Base-by-base conservation (phyloP, 768 basidiomycete genomes). In the Fomitopsis pulvina region DNA sequence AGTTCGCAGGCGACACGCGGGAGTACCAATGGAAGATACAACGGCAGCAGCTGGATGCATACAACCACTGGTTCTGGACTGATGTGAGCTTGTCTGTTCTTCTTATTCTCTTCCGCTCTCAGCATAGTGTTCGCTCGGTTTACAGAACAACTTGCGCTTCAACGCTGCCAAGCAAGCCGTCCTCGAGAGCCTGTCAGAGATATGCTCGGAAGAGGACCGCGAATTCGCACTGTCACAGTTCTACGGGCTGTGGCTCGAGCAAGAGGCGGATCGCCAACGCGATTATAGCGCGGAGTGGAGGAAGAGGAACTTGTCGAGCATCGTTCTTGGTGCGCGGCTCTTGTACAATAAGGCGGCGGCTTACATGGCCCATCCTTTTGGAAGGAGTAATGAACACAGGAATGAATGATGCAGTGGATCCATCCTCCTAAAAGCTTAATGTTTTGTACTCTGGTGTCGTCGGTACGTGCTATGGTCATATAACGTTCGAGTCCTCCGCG, bases 111-210 rank as follows among this genome's bases (percentile, higher is more conserved):
- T 21, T 20, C 14, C 14, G 41, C 24, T n/a, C 9, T 41, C 50
- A 21, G 8, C 37, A 30, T 10, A 16, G 25, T 9, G 12, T 22
- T 10, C 39, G 14, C 37, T 32, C 8, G 5, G 16, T 11, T 9
- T 21, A n/a, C 58, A 92, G 90, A 87, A 79, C 62, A 92, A 92
- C 62, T 71, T 75, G 9, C 82, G 89, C n/a, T 92, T 90, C 61
- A 80, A 87, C 60, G 71, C 75, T 8, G 87, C 80, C 28, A 87
- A 84, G 66, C 66, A 74, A 21, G 73, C 78, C 9, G 69, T 80
- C 20, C 70, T 89, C 11, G 60, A 71, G 8, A 73, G 79, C 47
- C 72, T 87, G 24, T 82, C 83, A 0, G 60, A 71, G 8, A 65
- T 71, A 2, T 68, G 77, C 7, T 70, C 78, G 0, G 43, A 71